Base-by-base conservation (phyloP, 2,329 filamentous ascomycete species). In the Trichoderma semiorbis region DNA sequence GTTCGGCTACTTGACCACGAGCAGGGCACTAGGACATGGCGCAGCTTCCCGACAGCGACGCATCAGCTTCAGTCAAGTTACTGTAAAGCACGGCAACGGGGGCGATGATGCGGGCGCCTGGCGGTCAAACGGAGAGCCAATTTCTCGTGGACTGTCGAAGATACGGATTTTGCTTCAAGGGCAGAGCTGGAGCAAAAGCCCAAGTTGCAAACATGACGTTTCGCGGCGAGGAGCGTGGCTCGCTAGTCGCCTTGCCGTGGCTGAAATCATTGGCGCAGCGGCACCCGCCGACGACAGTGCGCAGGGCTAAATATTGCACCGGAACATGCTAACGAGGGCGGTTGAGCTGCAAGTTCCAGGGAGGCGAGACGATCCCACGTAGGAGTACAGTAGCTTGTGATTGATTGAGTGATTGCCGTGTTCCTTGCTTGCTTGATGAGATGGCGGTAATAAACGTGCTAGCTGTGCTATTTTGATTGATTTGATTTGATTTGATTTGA, bases 261-360 rank as follows among this genome's bases (percentile, higher is more conserved):
- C 68, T 55, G 30, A 55, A 43, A 57, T 63, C 58, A 70, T 70
- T 70, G 68, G 68, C 26, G 58, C 58, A 70, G 58, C 68, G 24
- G 58, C 58, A 55, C 30, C 60, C 58, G 43, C 58, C 60, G 58
- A 3, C 58, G 24, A 70, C 68, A 70, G 68, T 70, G 68, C 68
- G 47, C 58, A 30, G 47, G 47, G 30, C 60, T 57, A 57, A 64
- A 39, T 63, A 63, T 64, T 43, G 68, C 68, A 60, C 58, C 36
- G 50, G 50, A 10, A 18, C 16, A 18, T 58, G 28, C 36, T 50
- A 30, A 30, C 14, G 57, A 61, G 16, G 16, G 55, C 36, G 16
- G 39, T 34, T 53, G 30, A 21, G 50, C 60, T 63, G 24, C 30
- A 43, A 10, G 34, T 21, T 21, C 32, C 14, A 55, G 21, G 28